Base-by-base conservation (phyloP, 1,139 yeast species). In the Yamadazyma mexicana region DNA sequence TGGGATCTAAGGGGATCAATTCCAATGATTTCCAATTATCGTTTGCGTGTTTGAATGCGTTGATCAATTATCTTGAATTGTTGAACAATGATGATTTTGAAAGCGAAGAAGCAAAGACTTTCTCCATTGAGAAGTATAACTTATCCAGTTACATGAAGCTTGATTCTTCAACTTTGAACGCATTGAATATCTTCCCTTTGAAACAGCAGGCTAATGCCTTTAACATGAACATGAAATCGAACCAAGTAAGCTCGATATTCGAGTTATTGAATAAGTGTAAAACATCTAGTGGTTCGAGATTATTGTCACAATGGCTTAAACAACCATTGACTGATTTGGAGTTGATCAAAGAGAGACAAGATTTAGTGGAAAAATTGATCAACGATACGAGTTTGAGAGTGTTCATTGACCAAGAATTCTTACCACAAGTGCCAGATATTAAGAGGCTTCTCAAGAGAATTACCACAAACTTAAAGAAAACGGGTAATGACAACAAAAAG, bases 261-360 rank as follows among this genome's bases (percentile, higher is more conserved):
- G 96, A 94, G 22, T 69, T 94, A 33, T 69, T 92, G 50, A 92
- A 92, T 66, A 81, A 82, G 49, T 92, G 98, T 66, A 87, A 86
- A 54, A 84, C 95, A 2, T 72, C 81, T 1, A 87, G 94, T 16
- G 98, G 98, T 3, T 73, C 92, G 1, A 75, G 98, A 49, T 64
- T 91, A 39, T 73, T 92, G 27, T 82, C 92, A 10, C 96, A 88
- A 55, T 92, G 98, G 98, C 73, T 94, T 47, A 92, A 92, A 55
- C 98, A 92, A 61, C 98, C 98, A 0, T 71, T 92, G 37, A 82
- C 95, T 41, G 79, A 78, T 49, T 56, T 75, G 16, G 56, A 55
- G 0, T 77, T 72, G 38, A 91, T 92, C 32, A 61, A 66, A 31
- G 73, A 80, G 28, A 76, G 98, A 40, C 97, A 87, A 47, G 60